A percentile compares a stretch with the other conserved stretches of the same genome.
Evolutionary conservation across 805 yeast genomes (phyloP).

Genomic region (Ogataea nonfermentans): DNA sequence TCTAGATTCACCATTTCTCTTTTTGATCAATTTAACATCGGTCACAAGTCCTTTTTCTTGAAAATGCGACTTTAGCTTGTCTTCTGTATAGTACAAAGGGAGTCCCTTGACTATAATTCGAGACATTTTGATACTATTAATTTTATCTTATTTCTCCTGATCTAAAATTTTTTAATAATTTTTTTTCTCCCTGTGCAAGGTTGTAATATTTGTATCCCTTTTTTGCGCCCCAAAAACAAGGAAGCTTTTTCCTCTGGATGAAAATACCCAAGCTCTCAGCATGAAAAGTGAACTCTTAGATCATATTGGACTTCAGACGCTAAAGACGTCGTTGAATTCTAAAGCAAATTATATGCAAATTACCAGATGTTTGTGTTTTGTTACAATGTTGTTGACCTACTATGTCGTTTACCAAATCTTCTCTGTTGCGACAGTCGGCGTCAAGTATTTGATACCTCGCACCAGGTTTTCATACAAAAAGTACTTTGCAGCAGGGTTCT

Average conservation of each 20-base stretch:
- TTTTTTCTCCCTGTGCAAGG: constrained; percentile 4
- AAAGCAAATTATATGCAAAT: constrained; percentile 14
- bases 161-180: not conserved
- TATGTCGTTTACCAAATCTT: constrained; percentile 19
- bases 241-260: constrained; percentile 2
- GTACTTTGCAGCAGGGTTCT: constrained; percentile 31
- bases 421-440: constrained; percentile 14
- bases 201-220: constrained; percentile 8
- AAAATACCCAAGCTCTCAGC: not conserved
- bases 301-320: constrained; percentile 21
- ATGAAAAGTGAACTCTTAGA: constrained; percentile 25
- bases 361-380: constrained; percentile 22
- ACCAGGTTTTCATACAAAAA: constrained; percentile 20
- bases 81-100: constrained; percentile 77
- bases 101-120: constrained; percentile 90
- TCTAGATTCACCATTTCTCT: constrained; percentile 81
- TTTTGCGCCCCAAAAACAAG: constrained; percentile 11
- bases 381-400: constrained; percentile 20
- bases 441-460: constrained; percentile 25
- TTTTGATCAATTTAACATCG: constrained; percentile 82
- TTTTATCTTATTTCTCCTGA: not conserved
- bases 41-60: constrained; percentile 58
- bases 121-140: constrained; percentile 45
- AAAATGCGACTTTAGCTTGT: constrained; percentile 66
- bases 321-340: constrained; percentile 11